Base-by-base conservation (phyloP, 805 yeast genomes). In the Candida tibetensis region DNA sequence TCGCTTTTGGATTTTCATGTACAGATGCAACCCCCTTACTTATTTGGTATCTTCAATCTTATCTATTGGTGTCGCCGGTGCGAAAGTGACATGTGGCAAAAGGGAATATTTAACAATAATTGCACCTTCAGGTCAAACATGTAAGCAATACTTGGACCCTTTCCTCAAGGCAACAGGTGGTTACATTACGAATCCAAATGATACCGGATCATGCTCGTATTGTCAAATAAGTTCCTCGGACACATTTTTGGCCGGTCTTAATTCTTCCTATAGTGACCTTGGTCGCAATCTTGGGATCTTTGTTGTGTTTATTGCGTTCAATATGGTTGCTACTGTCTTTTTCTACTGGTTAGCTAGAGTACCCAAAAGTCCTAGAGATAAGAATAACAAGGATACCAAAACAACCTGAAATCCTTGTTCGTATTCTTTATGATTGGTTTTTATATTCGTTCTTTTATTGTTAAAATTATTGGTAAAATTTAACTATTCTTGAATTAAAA, bases 201-300 rank as follows among this genome's bases (percentile, higher is more conserved):
- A 80, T 6, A 76, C 85, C n/a, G 51, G 62, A 1, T 41, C 52
- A 10, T 87, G 95, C 65, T 46, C 61, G 7, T 83, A 65, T 64
- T 87, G 96, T 63, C 61, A 79, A 18, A 66, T 76, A 48, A 48
- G 62, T 9, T 48, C 56, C n/a, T 84, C 91, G 16, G 79, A 85
- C 58, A 69, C 64, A 3, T 87, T 66, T 58, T 74, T 87, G 59
- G 62, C 57, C 0, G 36, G 60, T 18, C 53, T 74, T 37, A 57
- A 66, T 37, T 69, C 82, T 9, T 36, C 59, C 2, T 72, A 69
- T 50, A 30, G 46, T 17, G 35, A 48, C 17, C 48, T 57, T 31
- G 57, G 64, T 37, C 46, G 66, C 40, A 49, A 62, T 44, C 47
- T 49, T 42, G 67, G 66, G 12, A 51, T 61, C 10, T 49, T 58